Percentiles rank a stretch among this genome's conserved stretches.
Evolutionary conservation across 129 eudicot species (phyloP).

Genomic region (Flaveria ramosissima): DNA sequence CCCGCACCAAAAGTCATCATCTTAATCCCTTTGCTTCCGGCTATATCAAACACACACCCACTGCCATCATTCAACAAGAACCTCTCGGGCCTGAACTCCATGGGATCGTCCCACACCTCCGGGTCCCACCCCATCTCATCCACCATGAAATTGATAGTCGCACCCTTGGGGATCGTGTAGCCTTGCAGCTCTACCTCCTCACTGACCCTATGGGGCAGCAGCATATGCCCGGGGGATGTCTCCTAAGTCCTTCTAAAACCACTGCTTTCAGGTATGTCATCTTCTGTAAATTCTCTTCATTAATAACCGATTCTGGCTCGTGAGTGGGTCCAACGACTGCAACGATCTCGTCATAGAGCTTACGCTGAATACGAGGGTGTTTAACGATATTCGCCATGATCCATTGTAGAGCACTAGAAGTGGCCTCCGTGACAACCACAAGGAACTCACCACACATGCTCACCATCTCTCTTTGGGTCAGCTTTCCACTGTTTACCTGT

Average conservation of each 20-base stretch:
- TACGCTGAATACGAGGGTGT: neutral
- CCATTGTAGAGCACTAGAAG: neutral
- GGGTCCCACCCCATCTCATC: slow-evolving; percentile 8
- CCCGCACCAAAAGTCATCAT: slow-evolving; percentile 10
- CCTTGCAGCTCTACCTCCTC: neutral
- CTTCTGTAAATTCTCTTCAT: neutral
- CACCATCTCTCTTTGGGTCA: neutral
- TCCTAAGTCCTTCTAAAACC: slow-evolving; percentile 1
- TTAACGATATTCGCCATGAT: slow-evolving; percentile 1
- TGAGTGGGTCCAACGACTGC: neutral
- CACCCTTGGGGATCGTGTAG: slow-evolving; percentile 1
- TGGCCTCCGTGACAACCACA: neutral
- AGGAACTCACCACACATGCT: neutral
- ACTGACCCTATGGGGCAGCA: neutral
- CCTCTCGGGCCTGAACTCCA: slow-evolving; percentile 15
- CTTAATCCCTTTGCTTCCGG: neutral
- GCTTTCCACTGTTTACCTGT: neutral
- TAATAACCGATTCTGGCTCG: neutral
- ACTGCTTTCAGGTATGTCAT: slow-evolving; percentile 5
- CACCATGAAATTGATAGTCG: neutral
- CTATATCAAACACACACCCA: slow-evolving; percentile 1
- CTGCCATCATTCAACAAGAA: neutral
- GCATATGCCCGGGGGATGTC: neutral
- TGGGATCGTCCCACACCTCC: slow-evolving; percentile 2
- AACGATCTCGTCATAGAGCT: neutral